Evolutionary conservation across 148 eudicot species (phyloP).

Genomic region (Limonium bicolor): DNA sequence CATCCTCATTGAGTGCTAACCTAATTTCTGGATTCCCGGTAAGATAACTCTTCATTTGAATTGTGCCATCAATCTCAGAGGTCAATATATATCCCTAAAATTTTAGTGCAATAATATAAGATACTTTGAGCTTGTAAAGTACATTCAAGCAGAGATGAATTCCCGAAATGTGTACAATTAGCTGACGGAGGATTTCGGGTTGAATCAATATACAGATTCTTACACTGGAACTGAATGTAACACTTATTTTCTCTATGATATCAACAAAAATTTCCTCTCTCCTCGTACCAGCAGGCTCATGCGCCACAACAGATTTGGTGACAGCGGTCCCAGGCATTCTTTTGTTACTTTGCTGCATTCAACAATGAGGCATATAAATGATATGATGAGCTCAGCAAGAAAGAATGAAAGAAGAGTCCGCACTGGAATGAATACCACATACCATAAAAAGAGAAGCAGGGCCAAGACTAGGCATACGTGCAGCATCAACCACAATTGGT

Average conservation of each 20-base stretch:
- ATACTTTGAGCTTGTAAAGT: too few species aligned
- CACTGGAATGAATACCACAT: slow-evolving; percentile 9
- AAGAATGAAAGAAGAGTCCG: neutral
- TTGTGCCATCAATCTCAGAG: slow-evolving; percentile 92
- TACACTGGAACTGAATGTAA: slow-evolving; percentile 91
- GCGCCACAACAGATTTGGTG: slow-evolving; percentile 83
- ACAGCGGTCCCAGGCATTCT: slow-evolving; percentile 96
- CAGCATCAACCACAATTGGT: slow-evolving; percentile 81
- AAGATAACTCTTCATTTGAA: slow-evolving; percentile 93
- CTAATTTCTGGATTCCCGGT: slow-evolving; percentile 83
- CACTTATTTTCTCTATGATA: slow-evolving; percentile 88
- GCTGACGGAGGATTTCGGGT: too few species aligned
- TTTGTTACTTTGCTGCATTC: slow-evolving; percentile 69
- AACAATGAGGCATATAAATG: slow-evolving; percentile 4
- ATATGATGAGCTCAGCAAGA: too few species aligned
- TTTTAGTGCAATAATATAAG: too few species aligned
- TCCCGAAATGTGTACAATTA: too few species aligned
- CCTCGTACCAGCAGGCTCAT: slow-evolving; percentile 84
- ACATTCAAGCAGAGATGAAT: too few species aligned
- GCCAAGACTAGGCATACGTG: slow-evolving; percentile 55
- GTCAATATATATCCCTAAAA: slow-evolving; percentile 73
- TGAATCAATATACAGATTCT: slow-evolving; percentile 17
- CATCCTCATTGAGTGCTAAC: slow-evolving; percentile 76
- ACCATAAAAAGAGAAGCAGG: slow-evolving; percentile 90
- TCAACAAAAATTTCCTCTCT: slow-evolving; percentile 97